Conservation (phyloP, 2,329 filamentous ascomycete genomes). For the Monilinia laxa region DNA sequence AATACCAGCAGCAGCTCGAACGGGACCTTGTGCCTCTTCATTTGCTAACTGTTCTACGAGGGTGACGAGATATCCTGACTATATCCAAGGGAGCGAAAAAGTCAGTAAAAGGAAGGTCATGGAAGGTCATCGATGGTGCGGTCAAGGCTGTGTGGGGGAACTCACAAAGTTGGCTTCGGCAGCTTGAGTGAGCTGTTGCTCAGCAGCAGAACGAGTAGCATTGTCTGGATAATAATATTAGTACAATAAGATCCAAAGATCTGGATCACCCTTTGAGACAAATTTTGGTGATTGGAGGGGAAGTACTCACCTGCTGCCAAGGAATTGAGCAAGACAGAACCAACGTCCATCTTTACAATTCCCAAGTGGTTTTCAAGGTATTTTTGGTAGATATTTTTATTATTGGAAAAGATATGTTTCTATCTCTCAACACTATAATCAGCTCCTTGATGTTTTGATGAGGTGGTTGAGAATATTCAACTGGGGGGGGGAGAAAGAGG, state of each 20-base stretch:
- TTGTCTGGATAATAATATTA: conserved; percentile 64
- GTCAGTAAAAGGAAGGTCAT: conserved; percentile 25
- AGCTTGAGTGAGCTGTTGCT: conserved; percentile 90
- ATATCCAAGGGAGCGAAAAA: conserved; percentile 32
- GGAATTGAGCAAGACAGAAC: conserved; percentile 95
- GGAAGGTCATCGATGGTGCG: conserved; percentile 31
- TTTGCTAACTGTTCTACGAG: conserved; percentile 94
- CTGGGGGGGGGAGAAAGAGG: background rate
- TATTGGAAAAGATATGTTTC: background rate
- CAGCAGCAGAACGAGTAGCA: conserved; percentile 82
- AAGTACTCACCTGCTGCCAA: conserved; percentile 78
- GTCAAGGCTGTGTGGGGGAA: conserved; percentile 35
- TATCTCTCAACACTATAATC: background rate
- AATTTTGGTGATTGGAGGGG: conserved; percentile 22
- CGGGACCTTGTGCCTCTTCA: conserved; percentile 76
- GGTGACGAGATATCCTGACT: conserved; percentile 90
- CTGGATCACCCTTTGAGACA: background rate
- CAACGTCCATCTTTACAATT: conserved; percentile 80
- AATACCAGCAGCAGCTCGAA: conserved; percentile 91
- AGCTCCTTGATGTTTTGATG: conserved; percentile 1
- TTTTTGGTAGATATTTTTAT: background rate
- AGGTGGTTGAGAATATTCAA: conserved; percentile 12
- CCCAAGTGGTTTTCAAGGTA: background rate
- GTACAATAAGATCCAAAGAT: conserved; percentile 27
- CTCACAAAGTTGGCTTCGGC: conserved; percentile 94